phyloP scores from a whole-genome alignment of 1,284 basidiomycete species.

The Coriolopsis trogii region DNA sequence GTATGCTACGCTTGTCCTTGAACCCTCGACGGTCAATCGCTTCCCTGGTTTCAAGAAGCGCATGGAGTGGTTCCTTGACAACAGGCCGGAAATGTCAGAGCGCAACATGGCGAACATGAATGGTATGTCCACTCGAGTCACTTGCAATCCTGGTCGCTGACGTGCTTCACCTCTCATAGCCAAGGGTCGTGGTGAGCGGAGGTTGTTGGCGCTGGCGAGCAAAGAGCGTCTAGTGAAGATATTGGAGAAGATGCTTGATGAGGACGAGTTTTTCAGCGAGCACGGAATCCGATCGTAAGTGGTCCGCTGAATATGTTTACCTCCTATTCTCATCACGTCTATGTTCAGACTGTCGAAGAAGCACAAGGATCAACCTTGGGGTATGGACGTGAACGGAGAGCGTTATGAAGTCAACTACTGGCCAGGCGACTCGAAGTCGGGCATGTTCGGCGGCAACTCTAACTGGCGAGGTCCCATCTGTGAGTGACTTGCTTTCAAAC shows the following conservation, averaged over 20 bases:
- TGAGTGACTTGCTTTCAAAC: constrained; percentile 37
- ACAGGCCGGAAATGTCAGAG: constrained; percentile 83
- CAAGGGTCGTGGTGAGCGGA: constrained; percentile 83
- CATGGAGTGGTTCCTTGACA: constrained; percentile 98
- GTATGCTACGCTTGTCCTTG: constrained; percentile 92
- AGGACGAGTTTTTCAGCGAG: constrained; percentile 94
- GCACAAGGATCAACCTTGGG: constrained; percentile 94
- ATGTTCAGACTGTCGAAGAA: constrained; percentile 68
- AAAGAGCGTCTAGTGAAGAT: constrained; percentile 90
- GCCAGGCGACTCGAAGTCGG: constrained; percentile 95
- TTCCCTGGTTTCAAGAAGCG: constrained; percentile 98
- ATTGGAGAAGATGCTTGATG: constrained; percentile 95
- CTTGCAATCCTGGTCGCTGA: not conserved
- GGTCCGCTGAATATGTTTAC: not conserved
- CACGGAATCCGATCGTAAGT: constrained; percentile 90
- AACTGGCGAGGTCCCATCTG: constrained; percentile 93
- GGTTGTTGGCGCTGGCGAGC: constrained; percentile 87
- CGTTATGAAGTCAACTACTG: constrained; percentile 94
- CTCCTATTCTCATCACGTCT: not conserved
- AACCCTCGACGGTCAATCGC: constrained; percentile 85
- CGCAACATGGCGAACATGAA: constrained; percentile 98
- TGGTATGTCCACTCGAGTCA: constrained; percentile 44
- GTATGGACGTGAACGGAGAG: constrained; percentile 91
- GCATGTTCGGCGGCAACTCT: constrained; percentile 99
- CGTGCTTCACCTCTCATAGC: constrained; percentile 40